Evolutionary conservation across 129 eudicot genomes (phyloP).

Genomic region (Silybum marianum): DNA sequence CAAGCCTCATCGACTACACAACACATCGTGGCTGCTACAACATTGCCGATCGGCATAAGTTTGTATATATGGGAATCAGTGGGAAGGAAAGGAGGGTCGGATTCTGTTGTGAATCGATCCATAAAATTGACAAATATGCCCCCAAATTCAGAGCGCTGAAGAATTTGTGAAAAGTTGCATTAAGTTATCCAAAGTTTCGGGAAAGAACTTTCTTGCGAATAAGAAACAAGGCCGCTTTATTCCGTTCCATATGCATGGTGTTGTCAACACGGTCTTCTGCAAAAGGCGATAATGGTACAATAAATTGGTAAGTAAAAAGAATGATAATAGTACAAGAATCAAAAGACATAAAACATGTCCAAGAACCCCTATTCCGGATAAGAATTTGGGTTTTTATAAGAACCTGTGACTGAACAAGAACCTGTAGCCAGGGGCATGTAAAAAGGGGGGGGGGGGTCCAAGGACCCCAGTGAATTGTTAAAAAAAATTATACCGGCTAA

Average conservation of each 20-base stretch:
- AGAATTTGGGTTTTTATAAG: no score
- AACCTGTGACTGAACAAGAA: not conserved
- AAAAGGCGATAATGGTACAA: not conserved
- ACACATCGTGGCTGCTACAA: not conserved
- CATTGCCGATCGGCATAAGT: conserved; percentile 22
- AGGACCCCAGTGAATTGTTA: no score
- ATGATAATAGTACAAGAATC: not conserved
- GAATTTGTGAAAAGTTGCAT: conserved; percentile 53
- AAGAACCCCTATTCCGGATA: not conserved
- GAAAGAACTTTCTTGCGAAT: conserved; percentile 60
- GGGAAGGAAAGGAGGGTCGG: conserved; percentile 28
- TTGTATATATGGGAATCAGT: conserved; percentile 34
- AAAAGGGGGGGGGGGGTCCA: no score
- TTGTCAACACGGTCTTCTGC: conserved; percentile 50
- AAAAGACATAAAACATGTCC: no score
- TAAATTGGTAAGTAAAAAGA: not conserved
- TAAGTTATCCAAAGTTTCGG: conserved; percentile 53
- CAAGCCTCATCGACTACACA: not conserved
- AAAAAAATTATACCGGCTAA: no score
- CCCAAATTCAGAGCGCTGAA: conserved; percentile 31
- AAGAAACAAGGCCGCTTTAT: conserved; percentile 60
- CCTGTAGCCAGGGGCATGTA: no score
- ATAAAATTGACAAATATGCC: conserved; percentile 20
- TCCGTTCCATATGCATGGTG: conserved; percentile 68
- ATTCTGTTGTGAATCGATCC: conserved; percentile 35